These are phyloP conservation scores for Grosmannia serpens DNA, from an alignment of 2,329 filamentous ascomycete species.

Conservation along the genomic window DNA sequence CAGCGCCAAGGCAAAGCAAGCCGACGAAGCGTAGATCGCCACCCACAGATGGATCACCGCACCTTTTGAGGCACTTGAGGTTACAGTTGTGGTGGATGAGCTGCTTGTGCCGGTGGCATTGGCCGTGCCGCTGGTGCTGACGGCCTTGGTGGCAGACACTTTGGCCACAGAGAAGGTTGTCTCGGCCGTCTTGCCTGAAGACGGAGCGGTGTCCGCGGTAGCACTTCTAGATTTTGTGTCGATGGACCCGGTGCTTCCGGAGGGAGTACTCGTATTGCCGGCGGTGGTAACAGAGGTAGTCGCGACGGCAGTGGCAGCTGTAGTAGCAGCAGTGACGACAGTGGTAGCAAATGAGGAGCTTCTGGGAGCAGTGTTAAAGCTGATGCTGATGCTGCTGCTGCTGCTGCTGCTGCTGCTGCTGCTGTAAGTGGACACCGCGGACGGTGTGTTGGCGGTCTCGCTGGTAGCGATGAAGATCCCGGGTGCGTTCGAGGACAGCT, in stretches of 20 bases:
- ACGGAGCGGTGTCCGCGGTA: not conserved
- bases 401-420: not conserved
- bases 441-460: not conserved
- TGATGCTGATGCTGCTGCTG: not conserved
- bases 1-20: not conserved
- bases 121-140: not conserved
- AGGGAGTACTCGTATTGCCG: not conserved
- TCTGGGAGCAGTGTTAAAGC: no score
- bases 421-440: not conserved
- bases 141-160: not conserved
- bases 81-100: not conserved
- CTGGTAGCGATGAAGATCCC: conserved; percentile 8
- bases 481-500: not conserved
- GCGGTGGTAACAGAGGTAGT: not conserved
- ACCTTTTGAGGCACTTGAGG: not conserved
- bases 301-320: not conserved
- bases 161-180: not conserved
- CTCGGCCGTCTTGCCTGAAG: not conserved
- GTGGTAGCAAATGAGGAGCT: not conserved
- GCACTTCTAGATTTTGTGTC: not conserved
- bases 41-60: not conserved
- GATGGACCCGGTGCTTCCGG: not conserved
- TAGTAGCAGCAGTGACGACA: not conserved
- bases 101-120: not conserved
- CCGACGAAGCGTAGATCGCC: not conserved